Conservation (phyloP, 805 yeast species). For the Hanseniaspora clermontiae region DNA sequence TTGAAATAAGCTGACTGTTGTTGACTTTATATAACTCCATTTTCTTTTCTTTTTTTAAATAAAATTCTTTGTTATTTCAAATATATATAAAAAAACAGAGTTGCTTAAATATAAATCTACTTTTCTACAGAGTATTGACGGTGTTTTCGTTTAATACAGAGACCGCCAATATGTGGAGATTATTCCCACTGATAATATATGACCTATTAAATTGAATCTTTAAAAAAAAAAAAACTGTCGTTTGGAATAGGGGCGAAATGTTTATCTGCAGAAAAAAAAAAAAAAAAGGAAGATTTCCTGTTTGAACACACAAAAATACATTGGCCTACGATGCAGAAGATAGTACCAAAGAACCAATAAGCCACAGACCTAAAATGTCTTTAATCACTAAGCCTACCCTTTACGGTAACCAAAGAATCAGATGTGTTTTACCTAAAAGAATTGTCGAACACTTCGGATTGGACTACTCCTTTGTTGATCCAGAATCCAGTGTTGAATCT, state of each 20-base stretch:
- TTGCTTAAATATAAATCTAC: too few species aligned
- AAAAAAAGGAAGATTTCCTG: neutral
- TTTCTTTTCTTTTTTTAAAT: too few species aligned
- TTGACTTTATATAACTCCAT: neutral
- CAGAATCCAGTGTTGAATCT: constrained; percentile 31
- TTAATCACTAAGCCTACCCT: constrained; percentile 20
- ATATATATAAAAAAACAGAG: too few species aligned
- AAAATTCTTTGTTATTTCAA: neutral
- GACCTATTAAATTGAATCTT: neutral
- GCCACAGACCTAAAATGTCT: neutral
- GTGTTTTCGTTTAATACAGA: too few species aligned
- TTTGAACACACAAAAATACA: too few species aligned
- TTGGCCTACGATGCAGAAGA: too few species aligned
- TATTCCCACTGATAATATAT: neutral
- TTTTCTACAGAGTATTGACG: too few species aligned
- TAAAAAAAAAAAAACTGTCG: too few species aligned
- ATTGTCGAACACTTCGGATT: constrained; percentile 47
- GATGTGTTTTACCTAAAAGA: constrained; percentile 29
- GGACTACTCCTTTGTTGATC: constrained; percentile 38
- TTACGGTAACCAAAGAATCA: constrained; percentile 30
- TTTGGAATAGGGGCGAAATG: neutral
- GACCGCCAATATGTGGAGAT: too few species aligned
- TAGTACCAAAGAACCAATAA: neutral
- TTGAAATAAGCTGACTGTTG: constrained; percentile 39
- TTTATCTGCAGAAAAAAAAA: neutral